Conservation (phyloP, 2,329 filamentous ascomycete species). For the Diaporthe longicolla region DNA sequence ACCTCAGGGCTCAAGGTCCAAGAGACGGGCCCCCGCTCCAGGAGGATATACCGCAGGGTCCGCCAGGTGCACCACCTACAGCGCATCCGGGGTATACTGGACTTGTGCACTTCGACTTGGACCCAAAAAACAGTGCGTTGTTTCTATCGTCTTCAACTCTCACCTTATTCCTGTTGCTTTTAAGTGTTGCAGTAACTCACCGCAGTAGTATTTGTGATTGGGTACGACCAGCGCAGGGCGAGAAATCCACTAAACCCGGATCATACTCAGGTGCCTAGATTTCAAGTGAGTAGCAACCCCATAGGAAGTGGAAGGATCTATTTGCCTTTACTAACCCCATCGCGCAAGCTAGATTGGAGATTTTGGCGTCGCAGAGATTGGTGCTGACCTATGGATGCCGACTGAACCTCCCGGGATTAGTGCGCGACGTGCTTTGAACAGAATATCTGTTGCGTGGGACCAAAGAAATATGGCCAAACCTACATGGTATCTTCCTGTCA, state of each 20-base stretch:
- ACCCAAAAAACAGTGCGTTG: not conserved
- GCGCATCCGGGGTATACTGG: not conserved
- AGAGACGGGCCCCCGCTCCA: not conserved
- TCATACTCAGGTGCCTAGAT: not conserved
- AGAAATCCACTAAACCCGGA: not conserved
- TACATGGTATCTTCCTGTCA: not conserved
- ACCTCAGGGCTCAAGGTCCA: not conserved
- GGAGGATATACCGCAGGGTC: slow-evolving; percentile 3
- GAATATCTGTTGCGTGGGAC: not conserved
- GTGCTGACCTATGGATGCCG: not conserved
- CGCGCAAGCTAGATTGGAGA: not conserved
- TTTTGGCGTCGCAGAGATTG: not conserved
- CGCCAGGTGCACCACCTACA: not conserved
- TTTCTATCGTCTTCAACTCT: not conserved
- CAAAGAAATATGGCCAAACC: not conserved
- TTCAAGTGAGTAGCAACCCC: not conserved
- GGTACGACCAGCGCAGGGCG: not conserved
- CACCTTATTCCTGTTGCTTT: not conserved
- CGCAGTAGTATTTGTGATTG: not conserved
- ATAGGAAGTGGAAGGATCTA: not conserved
- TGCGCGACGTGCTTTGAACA: no score
- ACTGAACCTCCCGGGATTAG: not conserved
- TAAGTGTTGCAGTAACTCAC: not conserved
- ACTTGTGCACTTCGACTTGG: slow-evolving; percentile 26
- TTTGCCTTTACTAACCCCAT: not conserved